These are phyloP conservation scores for Cercophora scortea DNA, from an alignment of 495 filamentous ascomycete species.

Conservation along the genomic window DNA sequence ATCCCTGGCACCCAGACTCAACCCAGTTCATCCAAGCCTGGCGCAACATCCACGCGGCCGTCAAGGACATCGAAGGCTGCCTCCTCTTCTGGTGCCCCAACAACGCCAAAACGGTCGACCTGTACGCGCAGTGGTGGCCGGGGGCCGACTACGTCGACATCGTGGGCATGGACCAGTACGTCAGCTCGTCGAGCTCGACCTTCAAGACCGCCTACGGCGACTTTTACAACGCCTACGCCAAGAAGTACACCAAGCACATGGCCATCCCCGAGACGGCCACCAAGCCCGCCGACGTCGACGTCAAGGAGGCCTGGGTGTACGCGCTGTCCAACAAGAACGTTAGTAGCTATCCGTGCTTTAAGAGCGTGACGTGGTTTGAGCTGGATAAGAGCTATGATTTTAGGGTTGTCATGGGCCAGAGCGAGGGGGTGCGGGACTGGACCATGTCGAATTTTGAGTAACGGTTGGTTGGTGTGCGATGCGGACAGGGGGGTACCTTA, in stretches of 20 bases:
- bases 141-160: slow-evolving; percentile 7
- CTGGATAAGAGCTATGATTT: slow-evolving; percentile 6
- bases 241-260: background rate
- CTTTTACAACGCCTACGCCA: slow-evolving; percentile 8
- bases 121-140: slow-evolving; percentile 4
- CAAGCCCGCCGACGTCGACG: background rate
- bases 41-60: background rate
- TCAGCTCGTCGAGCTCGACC: background rate
- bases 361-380: slow-evolving; percentile 8
- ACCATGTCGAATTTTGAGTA: background rate
- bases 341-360: slow-evolving; percentile 5
- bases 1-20: background rate
- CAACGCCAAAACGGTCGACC: background rate
- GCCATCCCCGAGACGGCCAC: slow-evolving; percentile 8
- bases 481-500: no score
- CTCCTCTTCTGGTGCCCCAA: slow-evolving; percentile 9
- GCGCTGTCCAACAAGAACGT: slow-evolving; percentile 2
- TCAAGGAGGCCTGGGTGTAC: slow-evolving; percentile 6
- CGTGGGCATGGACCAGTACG: slow-evolving; percentile 8
- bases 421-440: background rate
- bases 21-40: slow-evolving; percentile 7
- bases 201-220: slow-evolving; percentile 3
- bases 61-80: slow-evolving; percentile 1
- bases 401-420: slow-evolving; percentile 5
- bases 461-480: background rate